Conservation (phyloP, 2,329 filamentous ascomycete species). For the Claviceps humidiphila region DNA sequence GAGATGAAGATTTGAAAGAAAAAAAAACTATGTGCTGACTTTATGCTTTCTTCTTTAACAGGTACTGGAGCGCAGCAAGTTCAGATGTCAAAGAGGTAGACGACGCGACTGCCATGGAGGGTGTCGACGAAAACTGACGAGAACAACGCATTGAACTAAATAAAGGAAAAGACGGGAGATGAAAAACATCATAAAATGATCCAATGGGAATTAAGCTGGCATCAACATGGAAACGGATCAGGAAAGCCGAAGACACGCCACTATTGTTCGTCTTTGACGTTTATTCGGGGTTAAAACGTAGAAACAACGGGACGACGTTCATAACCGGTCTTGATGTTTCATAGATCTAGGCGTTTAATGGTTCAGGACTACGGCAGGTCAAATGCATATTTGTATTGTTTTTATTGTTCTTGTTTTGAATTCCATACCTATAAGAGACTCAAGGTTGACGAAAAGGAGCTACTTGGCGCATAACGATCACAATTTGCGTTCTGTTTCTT, state of each 20-base stretch:
- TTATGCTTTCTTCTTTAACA: slow-evolving; percentile 11
- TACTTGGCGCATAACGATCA: not conserved
- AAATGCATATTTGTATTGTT: slow-evolving; percentile 15
- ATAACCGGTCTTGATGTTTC: slow-evolving; percentile 8
- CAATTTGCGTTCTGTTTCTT: not conserved
- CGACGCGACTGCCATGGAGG: slow-evolving; percentile 26
- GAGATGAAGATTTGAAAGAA: not conserved
- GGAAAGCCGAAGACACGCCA: not conserved
- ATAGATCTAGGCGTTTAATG: slow-evolving; percentile 22
- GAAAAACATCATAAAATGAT: not conserved
- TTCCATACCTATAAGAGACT: slow-evolving; percentile 5
- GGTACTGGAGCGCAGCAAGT: slow-evolving; percentile 49
- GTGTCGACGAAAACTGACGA: slow-evolving; percentile 15
- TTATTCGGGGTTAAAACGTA: not conserved
- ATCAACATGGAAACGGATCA: slow-evolving; percentile 4
- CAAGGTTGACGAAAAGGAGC: slow-evolving; percentile 13
- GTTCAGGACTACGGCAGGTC: slow-evolving; percentile 17
- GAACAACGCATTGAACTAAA: not conserved
- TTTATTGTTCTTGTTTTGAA: slow-evolving; percentile 8
- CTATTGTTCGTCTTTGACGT: slow-evolving; percentile 5
- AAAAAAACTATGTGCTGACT: not conserved
- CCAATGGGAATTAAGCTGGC: not conserved
- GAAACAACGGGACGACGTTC: not conserved
- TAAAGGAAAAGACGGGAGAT: not conserved
- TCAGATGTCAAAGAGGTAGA: slow-evolving; percentile 45